These are phyloP conservation scores for Boeremia exigua DNA, from an alignment of 2,329 filamentous ascomycete genomes.

Conservation along the genomic window DNA sequence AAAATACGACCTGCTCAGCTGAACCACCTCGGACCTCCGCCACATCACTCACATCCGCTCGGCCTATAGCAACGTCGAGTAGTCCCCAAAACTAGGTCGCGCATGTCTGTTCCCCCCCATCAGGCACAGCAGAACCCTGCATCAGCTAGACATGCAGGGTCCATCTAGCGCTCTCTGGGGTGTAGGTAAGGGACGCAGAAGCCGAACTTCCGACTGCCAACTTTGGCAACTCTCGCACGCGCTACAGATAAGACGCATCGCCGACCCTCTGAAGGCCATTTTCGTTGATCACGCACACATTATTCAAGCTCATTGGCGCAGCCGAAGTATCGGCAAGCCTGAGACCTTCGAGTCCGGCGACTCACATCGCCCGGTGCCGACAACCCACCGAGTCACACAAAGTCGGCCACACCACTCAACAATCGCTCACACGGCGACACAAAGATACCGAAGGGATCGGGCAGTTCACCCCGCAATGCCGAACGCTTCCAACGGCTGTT, in stretches of 20 bases:
- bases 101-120: neutral
- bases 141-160: conserved; percentile 10
- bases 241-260: conserved; percentile 2
- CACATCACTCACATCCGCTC: neutral
- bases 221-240: conserved; percentile 3
- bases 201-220: neutral
- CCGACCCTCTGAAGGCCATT: neutral
- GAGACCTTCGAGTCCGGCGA: neutral
- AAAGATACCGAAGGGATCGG: conserved; percentile 11
- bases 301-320: neutral
- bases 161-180: neutral
- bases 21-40: neutral
- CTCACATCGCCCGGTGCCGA: conserved; percentile 2
- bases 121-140: conserved; percentile 11
- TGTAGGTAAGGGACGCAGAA: neutral
- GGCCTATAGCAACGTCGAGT: neutral
- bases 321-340: neutral
- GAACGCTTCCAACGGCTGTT: conserved; percentile 13
- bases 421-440: conserved; percentile 3
- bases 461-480: conserved; percentile 19
- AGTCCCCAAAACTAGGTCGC: neutral
- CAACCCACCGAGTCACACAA: conserved; percentile 3
- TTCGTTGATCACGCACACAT: neutral
- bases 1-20: neutral
- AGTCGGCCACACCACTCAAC: neutral